Evolutionary conservation across 208 protist species (phyloP).

Genomic region (Crithidia sp.): DNA sequence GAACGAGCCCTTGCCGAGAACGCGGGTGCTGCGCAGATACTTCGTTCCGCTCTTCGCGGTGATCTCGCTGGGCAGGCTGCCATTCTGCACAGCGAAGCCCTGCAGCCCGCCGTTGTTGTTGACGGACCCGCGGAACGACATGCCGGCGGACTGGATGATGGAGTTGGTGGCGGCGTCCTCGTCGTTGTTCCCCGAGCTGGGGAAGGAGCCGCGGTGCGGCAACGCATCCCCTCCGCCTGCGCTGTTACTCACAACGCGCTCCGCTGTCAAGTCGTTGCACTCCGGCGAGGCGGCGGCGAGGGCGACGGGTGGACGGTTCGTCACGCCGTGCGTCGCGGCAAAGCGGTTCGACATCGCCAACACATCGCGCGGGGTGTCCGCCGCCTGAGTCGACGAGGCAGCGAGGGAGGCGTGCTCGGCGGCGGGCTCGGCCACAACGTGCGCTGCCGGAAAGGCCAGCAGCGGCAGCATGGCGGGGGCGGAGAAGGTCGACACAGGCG

Average conservation of each 20-base stretch:
- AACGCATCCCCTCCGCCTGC: not conserved
- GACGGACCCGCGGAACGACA: constrained; percentile 35
- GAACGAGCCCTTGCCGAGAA: constrained; percentile 90
- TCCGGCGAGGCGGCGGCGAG: constrained; percentile 15
- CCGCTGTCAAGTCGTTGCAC: not conserved
- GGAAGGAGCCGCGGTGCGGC: constrained; percentile 6
- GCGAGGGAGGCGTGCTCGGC: not conserved
- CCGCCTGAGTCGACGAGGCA: not conserved
- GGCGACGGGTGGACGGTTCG: constrained; percentile 18
- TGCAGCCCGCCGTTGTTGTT: constrained; percentile 9
- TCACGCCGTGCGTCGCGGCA: constrained; percentile 11
- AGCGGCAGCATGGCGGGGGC: not conserved
- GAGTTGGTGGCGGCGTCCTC: constrained; percentile 28
- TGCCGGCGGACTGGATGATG: constrained; percentile 47
- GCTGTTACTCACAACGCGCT: not conserved
- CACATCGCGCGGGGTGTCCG: constrained; percentile 8
- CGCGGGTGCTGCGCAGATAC: constrained; percentile 74
- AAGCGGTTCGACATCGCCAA: constrained; percentile 14
- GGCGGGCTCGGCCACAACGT: not conserved
- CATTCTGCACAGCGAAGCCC: constrained; percentile 16
- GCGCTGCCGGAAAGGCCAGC: not conserved
- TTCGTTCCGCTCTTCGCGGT: constrained; percentile 76
- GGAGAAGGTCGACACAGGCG: not conserved
- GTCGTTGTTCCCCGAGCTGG: not conserved
- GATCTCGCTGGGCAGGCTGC: constrained; percentile 55